phyloP scores from a whole-genome alignment of 208 protist species.

The Wallacemonas sp. region DNA sequence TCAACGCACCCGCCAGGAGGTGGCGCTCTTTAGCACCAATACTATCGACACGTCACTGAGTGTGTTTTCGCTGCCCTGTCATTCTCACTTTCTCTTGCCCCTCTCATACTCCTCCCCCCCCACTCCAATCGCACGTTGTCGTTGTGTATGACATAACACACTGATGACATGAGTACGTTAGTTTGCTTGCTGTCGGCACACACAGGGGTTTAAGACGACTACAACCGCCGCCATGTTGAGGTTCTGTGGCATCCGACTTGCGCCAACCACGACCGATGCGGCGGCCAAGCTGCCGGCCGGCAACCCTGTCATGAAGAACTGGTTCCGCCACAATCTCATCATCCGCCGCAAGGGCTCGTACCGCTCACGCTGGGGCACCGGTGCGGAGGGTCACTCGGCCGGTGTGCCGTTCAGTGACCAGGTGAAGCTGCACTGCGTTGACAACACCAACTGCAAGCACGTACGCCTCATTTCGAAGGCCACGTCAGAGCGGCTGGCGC shows the following conservation, averaged over 20 bases:
- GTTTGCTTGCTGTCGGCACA: too few relatives aligned
- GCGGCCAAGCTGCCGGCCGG: conserved; percentile 86
- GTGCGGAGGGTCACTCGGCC: conserved; percentile 74
- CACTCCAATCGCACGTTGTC: too few relatives aligned
- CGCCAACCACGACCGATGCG: conserved; percentile 71
- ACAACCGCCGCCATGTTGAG: conserved; percentile 36
- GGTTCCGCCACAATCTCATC: conserved; percentile 86
- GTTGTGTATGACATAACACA: too few relatives aligned
- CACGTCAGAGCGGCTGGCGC: conserved; percentile 85
- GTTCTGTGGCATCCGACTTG: conserved; percentile 24
- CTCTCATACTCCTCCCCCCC: too few relatives aligned
- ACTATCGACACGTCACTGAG: too few relatives aligned
- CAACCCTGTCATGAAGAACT: conserved; percentile 78
- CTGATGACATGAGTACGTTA: too few relatives aligned
- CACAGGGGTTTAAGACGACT: too few relatives aligned
- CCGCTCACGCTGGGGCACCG: conserved; percentile 83
- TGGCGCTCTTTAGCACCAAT: too few relatives aligned
- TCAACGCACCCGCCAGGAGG: too few relatives aligned
- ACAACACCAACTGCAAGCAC: conserved; percentile 93
- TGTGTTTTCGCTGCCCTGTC: too few relatives aligned
- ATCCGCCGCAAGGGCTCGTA: conserved; percentile 85
- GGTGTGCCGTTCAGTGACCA: conserved; percentile 86
- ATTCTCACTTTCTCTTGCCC: too few relatives aligned
- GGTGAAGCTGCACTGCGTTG: conserved; percentile 91
- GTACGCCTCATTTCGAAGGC: conserved; percentile 86